Evolutionary conservation across 768 basidiomycete species (phyloP).

Genomic region (Tricholoma flavovirens): DNA sequence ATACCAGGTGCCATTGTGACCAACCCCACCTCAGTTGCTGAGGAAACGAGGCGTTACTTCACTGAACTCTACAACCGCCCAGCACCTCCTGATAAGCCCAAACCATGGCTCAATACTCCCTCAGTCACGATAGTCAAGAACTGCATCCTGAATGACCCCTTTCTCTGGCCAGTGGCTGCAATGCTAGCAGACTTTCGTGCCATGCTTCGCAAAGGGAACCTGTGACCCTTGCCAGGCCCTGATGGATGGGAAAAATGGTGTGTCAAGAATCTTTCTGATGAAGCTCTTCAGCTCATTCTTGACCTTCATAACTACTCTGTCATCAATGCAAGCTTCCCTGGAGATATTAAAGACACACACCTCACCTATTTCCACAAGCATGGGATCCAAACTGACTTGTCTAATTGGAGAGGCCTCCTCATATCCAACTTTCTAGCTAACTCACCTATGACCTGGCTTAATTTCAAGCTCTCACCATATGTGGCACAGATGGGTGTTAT

Average conservation of each 20-base stretch:
- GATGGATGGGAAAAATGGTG: background rate
- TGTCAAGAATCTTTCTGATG: background rate
- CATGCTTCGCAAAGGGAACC: background rate
- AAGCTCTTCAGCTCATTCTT: background rate
- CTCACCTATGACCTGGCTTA: constrained; percentile 2
- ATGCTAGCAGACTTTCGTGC: background rate
- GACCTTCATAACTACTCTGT: constrained; percentile 1
- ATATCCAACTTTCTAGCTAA: constrained; percentile 4
- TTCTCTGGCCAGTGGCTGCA: background rate
- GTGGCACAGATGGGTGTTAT: constrained; percentile 4
- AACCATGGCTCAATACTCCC: constrained; percentile 21
- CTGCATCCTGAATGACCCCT: background rate
- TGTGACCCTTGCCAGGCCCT: background rate
- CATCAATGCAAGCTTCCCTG: background rate
- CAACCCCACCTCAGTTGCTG: constrained; percentile 8
- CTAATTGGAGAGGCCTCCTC: constrained; percentile 2
- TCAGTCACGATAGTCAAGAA: background rate
- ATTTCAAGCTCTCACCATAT: background rate
- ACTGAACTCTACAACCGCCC: constrained; percentile 8
- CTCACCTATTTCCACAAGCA: constrained; percentile 3
- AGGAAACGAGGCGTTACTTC: constrained; percentile 14
- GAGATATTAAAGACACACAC: constrained; percentile 1
- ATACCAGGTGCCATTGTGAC: constrained; percentile 1
- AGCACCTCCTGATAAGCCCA: constrained; percentile 8
- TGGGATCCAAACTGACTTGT: background rate